These are phyloP conservation scores for Fusarium palustre DNA, from an alignment of 2,329 filamentous ascomycete species.

Conservation along the genomic window DNA sequence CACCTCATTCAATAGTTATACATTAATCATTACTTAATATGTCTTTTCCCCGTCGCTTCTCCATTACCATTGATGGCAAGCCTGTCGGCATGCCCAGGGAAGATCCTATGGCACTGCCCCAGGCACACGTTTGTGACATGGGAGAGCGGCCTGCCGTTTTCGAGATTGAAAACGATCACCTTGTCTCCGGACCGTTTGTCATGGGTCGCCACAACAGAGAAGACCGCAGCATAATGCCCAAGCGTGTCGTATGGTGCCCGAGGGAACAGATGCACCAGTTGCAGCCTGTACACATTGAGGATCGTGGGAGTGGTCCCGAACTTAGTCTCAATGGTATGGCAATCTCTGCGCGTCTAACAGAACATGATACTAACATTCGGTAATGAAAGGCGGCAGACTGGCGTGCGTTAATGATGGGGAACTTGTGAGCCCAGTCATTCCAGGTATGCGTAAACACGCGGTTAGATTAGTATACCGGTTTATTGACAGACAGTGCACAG, in stretches of 20 bases:
- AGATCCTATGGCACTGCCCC: accelerated
- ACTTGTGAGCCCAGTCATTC: background rate
- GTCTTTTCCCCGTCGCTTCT: background rate
- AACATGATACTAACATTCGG: background rate
- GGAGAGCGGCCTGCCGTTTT: background rate
- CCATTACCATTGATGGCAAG: background rate
- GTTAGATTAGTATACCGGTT: accelerated
- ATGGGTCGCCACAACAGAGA: constrained; percentile 5
- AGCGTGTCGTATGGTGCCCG: constrained; percentile 6
- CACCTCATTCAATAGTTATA: background rate
- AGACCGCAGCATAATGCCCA: constrained; percentile 16
- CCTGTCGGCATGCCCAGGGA: background rate
- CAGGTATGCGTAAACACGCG: background rate
- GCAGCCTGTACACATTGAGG: background rate
- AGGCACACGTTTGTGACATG: too few species aligned
- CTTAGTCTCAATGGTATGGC: constrained; percentile 17
- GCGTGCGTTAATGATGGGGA: background rate
- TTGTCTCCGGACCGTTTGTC: background rate
- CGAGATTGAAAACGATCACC: background rate
- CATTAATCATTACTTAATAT: background rate
- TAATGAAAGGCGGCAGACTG: background rate
- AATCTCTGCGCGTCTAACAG: accelerated
- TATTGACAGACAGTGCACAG: background rate
- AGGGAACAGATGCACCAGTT: accelerated
- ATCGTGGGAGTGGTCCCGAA: background rate